A percentile compares a stretch with the other conserved stretches of the same genome.
These are phyloP conservation scores for Thalassiosira mediterranea DNA, from an alignment of 352 stramenopile genomes.

Conservation along the genomic window DNA sequence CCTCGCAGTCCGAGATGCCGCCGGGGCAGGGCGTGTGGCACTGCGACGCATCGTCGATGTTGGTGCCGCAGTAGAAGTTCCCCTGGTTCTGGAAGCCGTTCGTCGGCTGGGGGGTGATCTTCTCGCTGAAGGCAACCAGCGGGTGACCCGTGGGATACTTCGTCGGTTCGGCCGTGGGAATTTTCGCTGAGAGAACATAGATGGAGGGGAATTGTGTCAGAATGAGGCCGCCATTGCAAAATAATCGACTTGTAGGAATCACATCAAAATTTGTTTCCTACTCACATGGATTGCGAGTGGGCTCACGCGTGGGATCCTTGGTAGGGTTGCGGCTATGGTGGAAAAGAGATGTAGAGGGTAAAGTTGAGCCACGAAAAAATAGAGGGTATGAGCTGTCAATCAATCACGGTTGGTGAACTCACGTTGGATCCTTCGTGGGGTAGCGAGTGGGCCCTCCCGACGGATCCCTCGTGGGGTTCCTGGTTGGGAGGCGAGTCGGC, in stretches of 20 bases:
- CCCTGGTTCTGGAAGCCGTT: neutral
- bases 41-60: constrained; percentile 6
- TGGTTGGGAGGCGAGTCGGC: constrained; percentile 2
- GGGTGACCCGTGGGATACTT: no score
- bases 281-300: neutral
- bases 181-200: no score
- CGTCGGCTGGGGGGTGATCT: neutral
- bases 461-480: constrained; percentile 16
- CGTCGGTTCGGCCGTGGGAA: no score
- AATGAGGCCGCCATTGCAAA: no score
- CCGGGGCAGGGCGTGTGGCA: constrained; percentile 25
- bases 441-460: constrained; percentile 11
- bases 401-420: no score
- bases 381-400: no score
- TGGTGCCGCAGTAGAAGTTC: constrained; percentile 32
- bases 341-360: no score
- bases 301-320: constrained; percentile 1
- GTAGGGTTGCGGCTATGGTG: constrained; percentile 8
- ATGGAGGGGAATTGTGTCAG: no score
- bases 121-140: no score
- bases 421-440: constrained; percentile 8
- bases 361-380: no score
- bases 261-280: no score
- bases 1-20: constrained; percentile 24
- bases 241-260: no score